phyloP scores from a whole-genome alignment of 768 basidiomycete genomes.

The Xerocomellus amylosporus region DNA sequence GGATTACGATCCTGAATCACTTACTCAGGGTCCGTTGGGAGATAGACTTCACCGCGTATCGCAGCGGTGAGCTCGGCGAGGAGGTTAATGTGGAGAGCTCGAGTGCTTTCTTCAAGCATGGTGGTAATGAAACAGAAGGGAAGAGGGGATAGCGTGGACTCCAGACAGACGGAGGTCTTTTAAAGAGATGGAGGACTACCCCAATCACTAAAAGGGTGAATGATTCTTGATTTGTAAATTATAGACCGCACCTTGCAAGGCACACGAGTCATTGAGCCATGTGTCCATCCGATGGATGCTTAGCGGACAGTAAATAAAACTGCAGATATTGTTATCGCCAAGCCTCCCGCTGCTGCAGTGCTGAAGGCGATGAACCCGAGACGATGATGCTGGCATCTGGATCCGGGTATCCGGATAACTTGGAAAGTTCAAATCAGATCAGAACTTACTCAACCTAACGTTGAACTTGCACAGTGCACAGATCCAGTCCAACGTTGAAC shows the following conservation, averaged over 20 bases:
- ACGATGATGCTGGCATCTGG: slow-evolving; percentile 7
- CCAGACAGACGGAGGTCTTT: slow-evolving; percentile 11
- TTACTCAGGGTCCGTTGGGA: slow-evolving; percentile 43
- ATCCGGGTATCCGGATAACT: slow-evolving; percentile 6
- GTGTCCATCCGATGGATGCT: not conserved
- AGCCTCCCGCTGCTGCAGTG: slow-evolving; percentile 3
- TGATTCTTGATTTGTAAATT: slow-evolving; percentile 14
- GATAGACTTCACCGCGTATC: slow-evolving; percentile 48
- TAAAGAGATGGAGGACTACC: slow-evolving; percentile 5
- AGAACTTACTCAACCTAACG: slow-evolving; percentile 3
- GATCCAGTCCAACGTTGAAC: not conserved
- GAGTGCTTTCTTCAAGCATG: slow-evolving; percentile 15
- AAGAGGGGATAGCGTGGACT: slow-evolving; percentile 8
- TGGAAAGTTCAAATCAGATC: slow-evolving; percentile 1
- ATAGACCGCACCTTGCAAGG: not conserved
- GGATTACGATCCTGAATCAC: not conserved
- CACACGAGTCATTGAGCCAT: not conserved
- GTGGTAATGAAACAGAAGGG: not conserved
- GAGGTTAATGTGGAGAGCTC: slow-evolving; percentile 26
- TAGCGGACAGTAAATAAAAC: not conserved
- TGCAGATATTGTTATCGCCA: not conserved
- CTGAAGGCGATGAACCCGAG: slow-evolving; percentile 13
- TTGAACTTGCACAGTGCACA: not conserved
- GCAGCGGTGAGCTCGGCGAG: slow-evolving; percentile 45
- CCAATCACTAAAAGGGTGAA: not conserved